Conservation (phyloP, 768 basidiomycete genomes). For the Gelatoporia subvermispora region DNA sequence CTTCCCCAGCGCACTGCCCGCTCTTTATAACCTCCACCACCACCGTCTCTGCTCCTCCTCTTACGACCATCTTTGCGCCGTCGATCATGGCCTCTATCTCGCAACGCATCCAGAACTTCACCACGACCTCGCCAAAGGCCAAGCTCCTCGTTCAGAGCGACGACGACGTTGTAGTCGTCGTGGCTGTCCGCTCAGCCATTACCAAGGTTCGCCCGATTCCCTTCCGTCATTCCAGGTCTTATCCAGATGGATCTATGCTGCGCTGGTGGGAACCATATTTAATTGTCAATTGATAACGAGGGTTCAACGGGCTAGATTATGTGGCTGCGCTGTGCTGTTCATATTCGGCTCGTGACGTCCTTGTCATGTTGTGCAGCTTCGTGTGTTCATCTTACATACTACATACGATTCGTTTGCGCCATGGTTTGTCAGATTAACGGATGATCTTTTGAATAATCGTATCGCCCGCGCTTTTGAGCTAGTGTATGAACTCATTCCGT, state of each 20-base stretch:
- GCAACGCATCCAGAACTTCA: slow-evolving; percentile 16
- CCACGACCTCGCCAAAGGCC: slow-evolving; percentile 43
- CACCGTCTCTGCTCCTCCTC: no score
- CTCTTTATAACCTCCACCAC: no score
- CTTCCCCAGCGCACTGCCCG: no score
- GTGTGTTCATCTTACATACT: no score
- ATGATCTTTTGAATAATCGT: no score
- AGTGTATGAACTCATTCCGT: background rate
- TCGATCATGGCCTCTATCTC: slow-evolving; percentile 17
- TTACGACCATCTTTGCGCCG: background rate
- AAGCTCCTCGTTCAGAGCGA: slow-evolving; percentile 66
- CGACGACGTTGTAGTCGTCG: slow-evolving; percentile 87
- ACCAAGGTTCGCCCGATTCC: slow-evolving; percentile 75
- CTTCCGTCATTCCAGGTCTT: background rate
- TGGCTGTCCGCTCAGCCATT: slow-evolving; percentile 85
- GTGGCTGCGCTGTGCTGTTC: no score
- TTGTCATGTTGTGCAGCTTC: no score
- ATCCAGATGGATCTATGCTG: background rate
- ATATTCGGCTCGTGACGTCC: no score
- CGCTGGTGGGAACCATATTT: background rate
- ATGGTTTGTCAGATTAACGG: no score
- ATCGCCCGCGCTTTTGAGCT: no score
- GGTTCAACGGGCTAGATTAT: no score
- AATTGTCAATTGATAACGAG: background rate
- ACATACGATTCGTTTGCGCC: no score